Percentiles rank a stretch among this genome's conserved stretches.
Evolutionary conservation across 202 grass and related monocot species (phyloP).

Genomic region (Panicum hallii): DNA sequence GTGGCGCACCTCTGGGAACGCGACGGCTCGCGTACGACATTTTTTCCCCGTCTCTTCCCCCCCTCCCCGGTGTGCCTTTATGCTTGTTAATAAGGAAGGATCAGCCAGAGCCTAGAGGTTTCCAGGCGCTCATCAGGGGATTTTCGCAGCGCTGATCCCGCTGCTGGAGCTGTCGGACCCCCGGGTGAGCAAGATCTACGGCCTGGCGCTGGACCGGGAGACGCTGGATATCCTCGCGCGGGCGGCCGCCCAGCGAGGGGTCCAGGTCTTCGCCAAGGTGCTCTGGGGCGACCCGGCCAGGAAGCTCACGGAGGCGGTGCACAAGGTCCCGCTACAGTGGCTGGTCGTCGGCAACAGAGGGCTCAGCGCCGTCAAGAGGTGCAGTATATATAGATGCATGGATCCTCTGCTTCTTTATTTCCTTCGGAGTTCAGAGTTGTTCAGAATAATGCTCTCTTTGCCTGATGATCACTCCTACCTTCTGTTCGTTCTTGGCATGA

Average conservation of each 20-base stretch:
- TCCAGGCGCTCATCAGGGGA: too few species aligned
- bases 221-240: conserved; percentile 49
- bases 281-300: conserved; percentile 52
- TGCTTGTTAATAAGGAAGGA: too few species aligned
- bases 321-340: conserved; percentile 52
- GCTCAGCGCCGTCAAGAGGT: conserved; percentile 47
- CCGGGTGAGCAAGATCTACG: conserved; percentile 53
- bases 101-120: too few species aligned
- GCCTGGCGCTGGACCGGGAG: conserved; percentile 57
- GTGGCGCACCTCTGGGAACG: conserved; percentile 64
- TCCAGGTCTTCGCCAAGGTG: conserved; percentile 53
- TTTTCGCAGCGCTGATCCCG: conserved; percentile 64
- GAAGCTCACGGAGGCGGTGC: conserved; percentile 50
- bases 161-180: conserved; percentile 57
- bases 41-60: neutral
- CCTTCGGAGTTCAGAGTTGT: neutral
- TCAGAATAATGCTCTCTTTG: neutral
- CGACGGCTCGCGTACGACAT: conserved; percentile 57
- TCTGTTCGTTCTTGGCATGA: neutral
- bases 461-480: neutral
- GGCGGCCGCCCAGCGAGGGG: conserved; percentile 47
- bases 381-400: too few species aligned
- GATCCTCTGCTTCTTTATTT: neutral
- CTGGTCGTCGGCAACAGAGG: conserved; percentile 53
- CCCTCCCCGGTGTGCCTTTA: neutral